Base-by-base conservation (phyloP, 352 stramenopile species). In the Phytophthora pistaciae region DNA sequence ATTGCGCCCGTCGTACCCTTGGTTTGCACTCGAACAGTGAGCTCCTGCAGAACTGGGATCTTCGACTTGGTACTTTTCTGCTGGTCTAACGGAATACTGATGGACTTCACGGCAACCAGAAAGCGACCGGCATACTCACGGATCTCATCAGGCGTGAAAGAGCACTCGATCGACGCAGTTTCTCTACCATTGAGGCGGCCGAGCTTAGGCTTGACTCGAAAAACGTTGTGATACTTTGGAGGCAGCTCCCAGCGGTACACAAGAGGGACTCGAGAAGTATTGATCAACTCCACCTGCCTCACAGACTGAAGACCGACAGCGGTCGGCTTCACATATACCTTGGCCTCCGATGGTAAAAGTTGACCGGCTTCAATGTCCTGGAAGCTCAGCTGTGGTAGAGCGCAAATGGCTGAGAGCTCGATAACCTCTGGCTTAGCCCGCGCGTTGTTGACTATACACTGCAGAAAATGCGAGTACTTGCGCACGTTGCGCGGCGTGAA, bases 131-230 rank as follows among this genome's bases (percentile, higher is more conserved):
- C 65, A 65, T 98, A 98, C 16, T 89, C 81, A 14, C 87, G 88
- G 7, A 88, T 72, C 25, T 95, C 80, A 29, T 83, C 71, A 5
- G 94, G 95, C 13, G 87, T 85, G 74, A 98, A 98, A n/a, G 65
- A 71, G 40, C 88, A 88, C 33, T 83, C 81, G 55, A 98, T 72
- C 9, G 13, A 25, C 10, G 70, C 70, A 3, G 75, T 78, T 66
- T 98, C 93, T 59, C 95, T 90, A 1, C 94, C 94, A 33, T 92
- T 90, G 6, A 98, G 80, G 3, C 91, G 72, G 6, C 91, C 91
- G 18, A 94, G 76, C 29, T 85, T 83, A 0, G 92, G 91, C 0
- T 74, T 80, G 21, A 97, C 68, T 3, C 78, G 69, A 52, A 98
- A 94, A 1, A 92, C 75, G 46, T 74, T 72, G 13, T 89, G 57